Base-by-base conservation (phyloP, 1,284 basidiomycete genomes). In the Cryptococcus sp. region DNA sequence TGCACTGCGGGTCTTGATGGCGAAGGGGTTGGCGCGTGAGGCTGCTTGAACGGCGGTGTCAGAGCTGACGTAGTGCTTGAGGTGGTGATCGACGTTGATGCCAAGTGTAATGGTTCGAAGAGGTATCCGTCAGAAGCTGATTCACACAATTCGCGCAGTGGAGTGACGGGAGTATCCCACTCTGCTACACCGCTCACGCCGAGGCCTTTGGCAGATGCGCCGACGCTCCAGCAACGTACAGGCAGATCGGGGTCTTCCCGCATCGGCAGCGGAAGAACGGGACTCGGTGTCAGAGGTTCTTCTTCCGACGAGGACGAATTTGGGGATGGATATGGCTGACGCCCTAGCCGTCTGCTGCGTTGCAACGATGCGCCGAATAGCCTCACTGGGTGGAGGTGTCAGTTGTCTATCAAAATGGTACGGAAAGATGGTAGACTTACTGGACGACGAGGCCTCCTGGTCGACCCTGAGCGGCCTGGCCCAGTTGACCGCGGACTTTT, bases 401-500 rank as follows among this genome's bases (percentile, higher is more conserved):
- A 50, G 20, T 38, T 40, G 35, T 44, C 44, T 0, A 40, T 22
- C 16, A 23, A 27, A 42, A 15, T 2, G 27, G 23, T 39, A n/a
- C 35, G 5, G 17, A 16, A 39, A 5, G 23, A 19, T 20, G 17
- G 31, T 20, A 27, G 22, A 53, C 58, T 53, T 45, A 54, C 51
- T 49, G 19, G 64, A 53, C 0, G 39, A 31, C 25, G n/a, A 20
- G 16, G 38, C 50, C 39, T 48, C 47, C 20, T 40, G 47, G 13
- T 56, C 56, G 15, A 57, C 61, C 49, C 60, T 54, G 13, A 70
- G 50, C 13, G 68, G 66, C 45, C 68, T 59, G 8, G 66, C 65
- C 68, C 68, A 70, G 52, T 70, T 70, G 27, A 68, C 62, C 4
- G 59, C 50, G 20, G 45, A 38, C 45, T 17, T 50, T 17, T 51